Base-by-base conservation (phyloP, 495 filamentous ascomycete genomes). In the Tuber brumale region DNA sequence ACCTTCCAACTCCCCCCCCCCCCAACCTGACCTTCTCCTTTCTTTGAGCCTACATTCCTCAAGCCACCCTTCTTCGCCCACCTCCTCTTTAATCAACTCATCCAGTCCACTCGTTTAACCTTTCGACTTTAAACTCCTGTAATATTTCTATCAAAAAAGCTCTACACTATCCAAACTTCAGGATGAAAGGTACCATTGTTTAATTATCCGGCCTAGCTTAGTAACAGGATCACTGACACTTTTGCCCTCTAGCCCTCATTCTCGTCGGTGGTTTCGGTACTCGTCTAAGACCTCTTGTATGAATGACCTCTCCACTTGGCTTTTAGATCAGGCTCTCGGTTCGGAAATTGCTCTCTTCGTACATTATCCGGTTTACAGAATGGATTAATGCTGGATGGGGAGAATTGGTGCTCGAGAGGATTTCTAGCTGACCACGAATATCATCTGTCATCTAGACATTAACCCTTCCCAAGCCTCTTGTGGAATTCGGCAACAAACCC, bases 241-340 rank as follows among this genome's bases (percentile, higher is more conserved):
- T 21, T 66, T 31, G 10, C 12, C 57, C 12, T 66, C n/a, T 66
- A 99, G 95, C 95, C 85, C 90, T 99, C 83, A 98, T 99, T 91
- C 95, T 99, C 84, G 95, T 99, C 85, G 95, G 95, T 87, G 95
- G 95, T 84, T 99, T 98, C 86, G 95, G 95, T 84, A 99, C 95
- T 85, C 95, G 95, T 86, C 91, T 99, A 80, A 93, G 95, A 84
- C 95, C 95, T 86, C 89, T 99, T 86, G 94, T 97, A 92, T 86
- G 93, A 70, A 77, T 90, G 71, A 45, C 72, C 75, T 78, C 76
- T 81, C 72, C 76, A 46, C 73, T 82, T 72, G 14, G 61, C 41
- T 69, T 39, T 39, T 71, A 66, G 14, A 69, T 74, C 80, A 76
- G 51, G 51, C 39, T 48, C 71, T 77, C 57, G n/a, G 18, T 31